Evolutionary conservation across 208 protist species (phyloP), one percentile per base, ranked within the genome.

Genomic region (Acanthamoeba rhysodes): DNA sequence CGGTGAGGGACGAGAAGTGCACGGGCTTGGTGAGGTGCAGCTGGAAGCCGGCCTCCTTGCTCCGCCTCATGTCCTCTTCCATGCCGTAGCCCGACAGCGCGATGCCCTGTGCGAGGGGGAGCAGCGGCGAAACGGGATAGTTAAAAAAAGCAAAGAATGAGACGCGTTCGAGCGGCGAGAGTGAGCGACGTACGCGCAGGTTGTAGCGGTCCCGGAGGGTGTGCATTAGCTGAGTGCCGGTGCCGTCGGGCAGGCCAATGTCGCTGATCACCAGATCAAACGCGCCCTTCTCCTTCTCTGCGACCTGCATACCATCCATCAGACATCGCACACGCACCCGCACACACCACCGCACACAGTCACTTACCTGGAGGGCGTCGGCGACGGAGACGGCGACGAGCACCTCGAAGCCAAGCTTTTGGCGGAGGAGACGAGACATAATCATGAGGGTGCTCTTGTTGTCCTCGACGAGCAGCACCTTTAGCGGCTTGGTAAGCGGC

Each of bases 201-300:
- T 85, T 57, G 76, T 85, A 91, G 16, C 41, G 48, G 48, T 14
- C 20, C 64, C 27, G 29, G 50, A 95, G 93, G 7, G 48, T 45
- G 7, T 14, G 20, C 82, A 95, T 95, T 2, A 95, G 76, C 37
- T 85, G 27, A 0, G 29, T 62, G 41, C 93, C 93, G 18, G 20
- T 93, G 0, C 76, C 82, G 53, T 95, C 94, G 4, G 94, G 94
- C 34, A 95, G 50, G 2, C 94, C 94, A 18, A 95, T 90, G 55
- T 95, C 94, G 32, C 70, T 88, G 66, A 95, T 85, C 66, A 95
- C 64, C 29, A 95, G 62, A 82, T 95, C 94, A 34, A 95, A 92
- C 48, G 29, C 24, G 8, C 87, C 87, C 24, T 37, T 24, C 45
- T 90, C 64, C n/a, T 37, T 7, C 8, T 95, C 68, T 3, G 76